Evolutionary conservation across 2,329 filamentous ascomycete genomes (phyloP).

Genomic region (Madurella mycetomatis): DNA sequence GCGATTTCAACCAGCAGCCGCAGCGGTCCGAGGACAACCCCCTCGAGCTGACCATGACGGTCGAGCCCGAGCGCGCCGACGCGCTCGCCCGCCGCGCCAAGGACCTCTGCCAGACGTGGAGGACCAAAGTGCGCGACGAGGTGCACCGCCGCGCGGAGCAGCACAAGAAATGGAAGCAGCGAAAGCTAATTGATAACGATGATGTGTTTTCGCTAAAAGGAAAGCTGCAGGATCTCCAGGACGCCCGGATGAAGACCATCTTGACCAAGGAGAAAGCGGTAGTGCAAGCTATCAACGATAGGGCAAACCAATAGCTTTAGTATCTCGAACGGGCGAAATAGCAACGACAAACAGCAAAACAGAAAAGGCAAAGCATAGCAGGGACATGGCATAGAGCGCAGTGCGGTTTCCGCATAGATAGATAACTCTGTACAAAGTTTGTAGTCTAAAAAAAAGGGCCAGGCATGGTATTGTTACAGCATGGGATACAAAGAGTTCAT

Average conservation of each 20-base stretch:
- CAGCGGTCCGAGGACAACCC: slow-evolving; percentile 55
- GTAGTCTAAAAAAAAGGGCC: neutral
- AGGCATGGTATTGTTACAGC: slow-evolving; percentile 18
- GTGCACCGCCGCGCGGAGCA: slow-evolving; percentile 45
- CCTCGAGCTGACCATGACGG: slow-evolving; percentile 52
- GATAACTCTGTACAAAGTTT: slow-evolving; percentile 5
- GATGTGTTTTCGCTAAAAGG: slow-evolving; percentile 28
- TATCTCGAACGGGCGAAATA: neutral
- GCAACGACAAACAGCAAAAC: neutral
- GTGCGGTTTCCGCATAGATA: slow-evolving; percentile 2
- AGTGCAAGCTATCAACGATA: slow-evolving; percentile 33
- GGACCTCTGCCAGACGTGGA: slow-evolving; percentile 48
- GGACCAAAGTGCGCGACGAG: slow-evolving; percentile 45
- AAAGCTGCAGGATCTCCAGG: slow-evolving; percentile 48
- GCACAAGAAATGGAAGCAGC: slow-evolving; percentile 47
- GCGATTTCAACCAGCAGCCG: slow-evolving; percentile 58
- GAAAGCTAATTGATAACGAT: slow-evolving; percentile 30
- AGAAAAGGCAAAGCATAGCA: neutral
- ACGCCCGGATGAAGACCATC: slow-evolving; percentile 50
- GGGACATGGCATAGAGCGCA: neutral
- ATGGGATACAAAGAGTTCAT: neutral
- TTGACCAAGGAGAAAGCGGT: slow-evolving; percentile 47
- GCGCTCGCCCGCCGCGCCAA: slow-evolving; percentile 41
- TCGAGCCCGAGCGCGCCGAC: slow-evolving; percentile 50
- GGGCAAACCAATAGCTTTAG: neutral